phyloP scores from a whole-genome alignment of 2,329 filamentous ascomycete genomes.

The Raffaelea albimanens region DNA sequence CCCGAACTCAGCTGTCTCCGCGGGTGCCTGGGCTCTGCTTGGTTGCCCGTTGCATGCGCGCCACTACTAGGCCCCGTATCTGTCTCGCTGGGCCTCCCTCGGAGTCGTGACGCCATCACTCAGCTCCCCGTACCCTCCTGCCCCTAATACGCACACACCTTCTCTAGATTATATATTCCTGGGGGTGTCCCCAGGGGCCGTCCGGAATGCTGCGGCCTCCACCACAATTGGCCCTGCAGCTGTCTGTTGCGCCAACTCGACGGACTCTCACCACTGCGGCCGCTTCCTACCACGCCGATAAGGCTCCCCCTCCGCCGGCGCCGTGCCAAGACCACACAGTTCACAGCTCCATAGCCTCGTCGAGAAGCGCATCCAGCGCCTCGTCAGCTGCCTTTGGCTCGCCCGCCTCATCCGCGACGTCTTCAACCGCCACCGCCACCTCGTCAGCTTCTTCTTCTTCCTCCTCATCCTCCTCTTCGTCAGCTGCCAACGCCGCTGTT shows the following conservation, averaged over 20 bases:
- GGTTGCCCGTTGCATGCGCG: no score
- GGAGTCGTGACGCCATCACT: no score
- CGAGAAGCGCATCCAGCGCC: not conserved
- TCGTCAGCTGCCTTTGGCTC: not conserved
- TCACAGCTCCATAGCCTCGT: no score
- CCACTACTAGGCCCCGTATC: no score
- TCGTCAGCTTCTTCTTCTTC: not conserved
- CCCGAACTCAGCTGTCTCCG: not conserved
- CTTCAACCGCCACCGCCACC: conserved; percentile 1
- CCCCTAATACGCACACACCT: no score
- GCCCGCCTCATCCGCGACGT: not conserved
- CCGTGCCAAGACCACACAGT: no score
- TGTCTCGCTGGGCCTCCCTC: not conserved
- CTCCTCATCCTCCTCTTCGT: conserved; percentile 5
- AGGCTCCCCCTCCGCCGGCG: conserved; percentile 2
- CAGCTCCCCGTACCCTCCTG: no score
- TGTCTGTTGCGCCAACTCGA: conserved; percentile 14
- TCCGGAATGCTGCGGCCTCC: conserved; percentile 13
- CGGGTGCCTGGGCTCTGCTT: not conserved
- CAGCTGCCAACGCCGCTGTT: conserved; percentile 1
- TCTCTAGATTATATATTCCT: not conserved
- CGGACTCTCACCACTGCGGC: conserved; percentile 12
- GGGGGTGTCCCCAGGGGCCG: not conserved
- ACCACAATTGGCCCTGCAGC: conserved; percentile 12
- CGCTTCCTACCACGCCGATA: conserved; percentile 7